Evolutionary conservation across 2,329 filamentous ascomycete genomes (phyloP).

Genomic region (Hypoxylon sp.): DNA sequence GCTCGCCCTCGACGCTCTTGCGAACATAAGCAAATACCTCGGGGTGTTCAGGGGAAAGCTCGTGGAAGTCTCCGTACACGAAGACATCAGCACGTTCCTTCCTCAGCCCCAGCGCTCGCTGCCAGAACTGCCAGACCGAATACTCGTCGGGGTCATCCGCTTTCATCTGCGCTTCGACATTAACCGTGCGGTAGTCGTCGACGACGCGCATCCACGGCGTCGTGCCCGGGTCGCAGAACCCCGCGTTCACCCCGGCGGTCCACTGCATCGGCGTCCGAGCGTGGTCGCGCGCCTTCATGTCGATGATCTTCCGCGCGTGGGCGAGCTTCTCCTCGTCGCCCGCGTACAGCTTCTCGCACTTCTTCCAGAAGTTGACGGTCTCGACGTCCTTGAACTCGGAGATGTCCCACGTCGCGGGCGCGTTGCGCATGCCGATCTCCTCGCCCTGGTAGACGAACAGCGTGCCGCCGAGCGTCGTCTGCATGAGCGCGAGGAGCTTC

Average conservation of each 20-base stretch:
- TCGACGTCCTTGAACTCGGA: conserved; percentile 69
- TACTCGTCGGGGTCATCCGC: conserved; percentile 53
- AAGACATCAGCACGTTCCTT: conserved; percentile 70
- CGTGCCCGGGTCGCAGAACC: conserved; percentile 67
- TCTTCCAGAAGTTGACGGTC: conserved; percentile 62
- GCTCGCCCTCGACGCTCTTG: conserved; percentile 44
- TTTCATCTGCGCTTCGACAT: conserved; percentile 66
- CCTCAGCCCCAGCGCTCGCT: conserved; percentile 64
- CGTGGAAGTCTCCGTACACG: conserved; percentile 70
- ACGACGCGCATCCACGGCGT: conserved; percentile 72
- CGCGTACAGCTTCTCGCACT: conserved; percentile 54
- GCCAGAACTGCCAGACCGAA: conserved; percentile 73
- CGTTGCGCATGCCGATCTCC: conserved; percentile 74
- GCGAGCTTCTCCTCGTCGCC: conserved; percentile 56
- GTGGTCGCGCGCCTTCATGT: conserved; percentile 73
- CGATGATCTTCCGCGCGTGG: conserved; percentile 64
- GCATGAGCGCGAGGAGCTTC: conserved; percentile 70
- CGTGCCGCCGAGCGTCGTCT: conserved; percentile 67
- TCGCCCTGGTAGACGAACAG: conserved; percentile 77
- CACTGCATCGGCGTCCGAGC: conserved; percentile 77
- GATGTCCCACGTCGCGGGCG: conserved; percentile 69
- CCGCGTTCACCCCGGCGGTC: conserved; percentile 66
- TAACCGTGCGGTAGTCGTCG: conserved; percentile 65
- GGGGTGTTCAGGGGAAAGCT: conserved; percentile 42
- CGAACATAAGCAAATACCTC: conserved; percentile 47